These are phyloP conservation scores for Crepidotus variabilis DNA, from an alignment of 768 basidiomycete species.

Conservation along the genomic window DNA sequence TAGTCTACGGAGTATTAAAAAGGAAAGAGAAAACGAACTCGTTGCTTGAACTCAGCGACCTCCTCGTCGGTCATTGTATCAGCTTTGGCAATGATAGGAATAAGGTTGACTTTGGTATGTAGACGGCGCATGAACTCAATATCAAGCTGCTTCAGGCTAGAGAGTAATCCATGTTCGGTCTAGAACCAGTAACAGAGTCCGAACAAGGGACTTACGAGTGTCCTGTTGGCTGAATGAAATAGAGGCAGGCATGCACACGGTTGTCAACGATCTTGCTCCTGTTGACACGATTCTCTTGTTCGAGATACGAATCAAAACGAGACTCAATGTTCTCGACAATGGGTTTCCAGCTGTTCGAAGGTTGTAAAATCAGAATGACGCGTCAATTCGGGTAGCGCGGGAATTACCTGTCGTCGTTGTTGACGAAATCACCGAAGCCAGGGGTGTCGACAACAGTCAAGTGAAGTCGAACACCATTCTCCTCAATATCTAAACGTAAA, in stretches of 20 bases:
- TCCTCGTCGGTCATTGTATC: slow-evolving; percentile 98
- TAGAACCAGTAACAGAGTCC: neutral
- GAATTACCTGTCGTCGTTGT: slow-evolving; percentile 92
- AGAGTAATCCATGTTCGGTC: slow-evolving; percentile 2
- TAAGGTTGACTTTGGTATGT: slow-evolving; percentile 96
- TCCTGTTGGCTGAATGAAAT: slow-evolving; percentile 98
- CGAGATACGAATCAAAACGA: slow-evolving; percentile 95
- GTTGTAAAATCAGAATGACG: slow-evolving; percentile 15
- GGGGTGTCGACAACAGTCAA: slow-evolving; percentile 99
- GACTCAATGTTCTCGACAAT: slow-evolving; percentile 98
- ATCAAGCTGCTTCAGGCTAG: slow-evolving; percentile 93
- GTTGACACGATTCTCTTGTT: slow-evolving; percentile 99
- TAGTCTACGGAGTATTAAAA: slow-evolving; percentile 1
- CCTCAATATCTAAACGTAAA: slow-evolving; percentile 84
- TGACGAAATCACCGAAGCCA: slow-evolving; percentile 98
- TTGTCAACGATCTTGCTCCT: slow-evolving; percentile 92
- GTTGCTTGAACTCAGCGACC: slow-evolving; percentile 85
- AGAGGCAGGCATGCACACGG: slow-evolving; percentile 96
- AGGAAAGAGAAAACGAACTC: slow-evolving; percentile 47
- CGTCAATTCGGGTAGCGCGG: slow-evolving; percentile 12
- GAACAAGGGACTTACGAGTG: slow-evolving; percentile 72
- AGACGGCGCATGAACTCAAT: slow-evolving; percentile 98
- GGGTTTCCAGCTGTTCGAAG: slow-evolving; percentile 82
- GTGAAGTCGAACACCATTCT: slow-evolving; percentile 94
- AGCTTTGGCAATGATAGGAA: slow-evolving; percentile 97